A percentile compares a stretch with the other conserved stretches of the same genome.
Conservation (phyloP, 352 stramenopile genomes). For the Pythium oligandrum region DNA sequence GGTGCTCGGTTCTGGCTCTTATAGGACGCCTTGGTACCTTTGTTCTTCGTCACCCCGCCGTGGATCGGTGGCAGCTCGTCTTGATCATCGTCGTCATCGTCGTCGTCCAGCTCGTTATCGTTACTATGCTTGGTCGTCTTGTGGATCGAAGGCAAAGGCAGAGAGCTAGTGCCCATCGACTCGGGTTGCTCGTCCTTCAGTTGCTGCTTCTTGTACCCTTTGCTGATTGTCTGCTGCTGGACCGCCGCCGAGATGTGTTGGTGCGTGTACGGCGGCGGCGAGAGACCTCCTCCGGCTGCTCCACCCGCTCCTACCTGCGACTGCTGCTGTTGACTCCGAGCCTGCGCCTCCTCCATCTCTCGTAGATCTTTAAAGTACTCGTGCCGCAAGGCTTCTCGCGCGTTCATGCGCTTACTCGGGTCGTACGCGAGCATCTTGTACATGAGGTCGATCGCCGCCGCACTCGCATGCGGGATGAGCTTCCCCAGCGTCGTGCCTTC, state of each 20-base stretch:
- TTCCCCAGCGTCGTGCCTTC: conserved; percentile 80
- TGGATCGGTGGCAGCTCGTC: conserved; percentile 55
- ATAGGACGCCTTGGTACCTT: background rate
- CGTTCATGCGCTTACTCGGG: conserved; percentile 85
- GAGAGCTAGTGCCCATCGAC: conserved; percentile 21
- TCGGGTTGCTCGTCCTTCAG: conserved; percentile 33
- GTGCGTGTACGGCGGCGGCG: conserved; percentile 14
- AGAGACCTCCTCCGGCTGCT: background rate
- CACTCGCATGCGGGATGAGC: conserved; percentile 86
- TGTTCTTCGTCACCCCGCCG: conserved; percentile 17
- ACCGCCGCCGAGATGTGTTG: conserved; percentile 28
- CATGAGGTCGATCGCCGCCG: conserved; percentile 86
- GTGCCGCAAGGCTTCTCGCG: conserved; percentile 85
- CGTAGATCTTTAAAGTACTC: conserved; percentile 88
- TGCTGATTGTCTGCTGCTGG: conserved; percentile 31
- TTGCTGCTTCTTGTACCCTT: conserved; percentile 2
- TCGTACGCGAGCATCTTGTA: conserved; percentile 88
- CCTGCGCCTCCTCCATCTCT: conserved; percentile 68
- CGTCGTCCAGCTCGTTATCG: conserved; percentile 22
- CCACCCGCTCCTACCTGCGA: conserved; percentile 18
- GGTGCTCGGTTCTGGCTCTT: background rate
- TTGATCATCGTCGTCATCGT: conserved; percentile 21
- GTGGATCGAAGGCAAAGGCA: conserved; percentile 48
- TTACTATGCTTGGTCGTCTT: conserved; percentile 22
- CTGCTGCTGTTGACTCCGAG: conserved; percentile 28